These are phyloP conservation scores for Cardamine occulta DNA, from an alignment of 345 rosid species.

Conservation along the genomic window DNA sequence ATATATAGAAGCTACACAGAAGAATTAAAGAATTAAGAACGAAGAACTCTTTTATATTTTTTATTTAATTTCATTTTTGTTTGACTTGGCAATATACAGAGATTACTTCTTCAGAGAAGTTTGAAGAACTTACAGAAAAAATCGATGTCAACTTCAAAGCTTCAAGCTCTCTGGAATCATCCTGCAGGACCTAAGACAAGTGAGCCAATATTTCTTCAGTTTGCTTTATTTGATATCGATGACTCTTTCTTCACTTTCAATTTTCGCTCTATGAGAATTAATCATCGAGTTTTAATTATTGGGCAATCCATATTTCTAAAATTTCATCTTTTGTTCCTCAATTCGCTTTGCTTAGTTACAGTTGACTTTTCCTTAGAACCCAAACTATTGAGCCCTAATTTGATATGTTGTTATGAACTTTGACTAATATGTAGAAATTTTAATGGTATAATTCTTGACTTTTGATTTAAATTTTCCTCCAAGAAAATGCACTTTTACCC, in stretches of 20 bases:
- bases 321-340: background rate
- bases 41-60: background rate
- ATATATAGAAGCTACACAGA: background rate
- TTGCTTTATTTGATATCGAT: background rate
- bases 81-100: background rate
- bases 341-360: background rate
- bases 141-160: conserved; percentile 76
- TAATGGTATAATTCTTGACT: background rate
- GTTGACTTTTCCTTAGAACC: background rate
- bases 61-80: background rate
- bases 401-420: background rate
- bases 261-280: conserved; percentile 12
- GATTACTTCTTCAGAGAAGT: conserved; percentile 1
- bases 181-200: conserved; percentile 99
- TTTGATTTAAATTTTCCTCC: no score
- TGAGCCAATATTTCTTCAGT: conserved; percentile 43
- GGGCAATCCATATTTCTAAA: background rate
- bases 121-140: conserved; percentile 3
- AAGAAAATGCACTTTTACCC: background rate
- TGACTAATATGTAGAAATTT: background rate
- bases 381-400: no score
- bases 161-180: conserved; percentile 94
- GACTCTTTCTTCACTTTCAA: background rate
- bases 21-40: background rate
- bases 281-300: conserved; percentile 1